phyloP scores from a whole-genome alignment of 2,329 filamentous ascomycete genomes.

The Paramyrothecium roridum region DNA sequence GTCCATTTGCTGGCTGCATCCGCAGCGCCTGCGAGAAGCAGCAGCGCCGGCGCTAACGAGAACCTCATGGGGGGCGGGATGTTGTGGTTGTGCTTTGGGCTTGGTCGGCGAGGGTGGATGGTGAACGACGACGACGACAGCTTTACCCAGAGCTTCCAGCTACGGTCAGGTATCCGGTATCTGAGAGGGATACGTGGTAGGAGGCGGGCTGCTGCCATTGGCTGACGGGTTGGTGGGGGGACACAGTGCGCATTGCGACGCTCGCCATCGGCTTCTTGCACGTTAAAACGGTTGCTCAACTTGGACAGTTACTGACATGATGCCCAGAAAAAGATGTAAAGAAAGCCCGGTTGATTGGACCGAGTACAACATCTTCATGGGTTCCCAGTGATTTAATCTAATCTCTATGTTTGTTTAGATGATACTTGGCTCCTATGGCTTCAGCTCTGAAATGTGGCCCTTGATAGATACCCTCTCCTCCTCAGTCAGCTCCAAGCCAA shows the following conservation, averaged over 20 bases:
- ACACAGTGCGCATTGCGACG: slow-evolving; percentile 1
- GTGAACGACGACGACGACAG: slow-evolving; percentile 22
- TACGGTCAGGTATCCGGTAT: neutral
- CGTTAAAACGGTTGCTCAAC: too few species aligned
- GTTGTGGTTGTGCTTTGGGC: slow-evolving; percentile 13
- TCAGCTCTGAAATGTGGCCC: slow-evolving; percentile 45
- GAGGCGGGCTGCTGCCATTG: slow-evolving; percentile 11
- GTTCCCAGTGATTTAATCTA: too few species aligned
- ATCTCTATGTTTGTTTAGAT: neutral
- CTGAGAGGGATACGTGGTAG: slow-evolving; percentile 18
- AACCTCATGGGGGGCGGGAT: slow-evolving; percentile 30
- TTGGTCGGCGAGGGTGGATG: slow-evolving; percentile 13
- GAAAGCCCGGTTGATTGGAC: too few species aligned
- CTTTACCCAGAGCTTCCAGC: slow-evolving; percentile 17
- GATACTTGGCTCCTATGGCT: slow-evolving; percentile 1
- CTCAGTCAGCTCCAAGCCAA: slow-evolving; percentile 47
- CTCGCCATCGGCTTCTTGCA: neutral
- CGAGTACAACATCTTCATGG: too few species aligned
- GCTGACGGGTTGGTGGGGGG: neutral
- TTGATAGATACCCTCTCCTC: slow-evolving; percentile 48
- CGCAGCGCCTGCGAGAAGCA: slow-evolving; percentile 47
- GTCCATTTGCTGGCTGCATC: slow-evolving; percentile 62
- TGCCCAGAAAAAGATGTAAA: too few species aligned
- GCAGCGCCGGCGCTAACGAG: slow-evolving; percentile 31
- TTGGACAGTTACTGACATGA: too few species aligned